phyloP scores from a whole-genome alignment of 768 basidiomycete species.

The Calocera cornea region DNA sequence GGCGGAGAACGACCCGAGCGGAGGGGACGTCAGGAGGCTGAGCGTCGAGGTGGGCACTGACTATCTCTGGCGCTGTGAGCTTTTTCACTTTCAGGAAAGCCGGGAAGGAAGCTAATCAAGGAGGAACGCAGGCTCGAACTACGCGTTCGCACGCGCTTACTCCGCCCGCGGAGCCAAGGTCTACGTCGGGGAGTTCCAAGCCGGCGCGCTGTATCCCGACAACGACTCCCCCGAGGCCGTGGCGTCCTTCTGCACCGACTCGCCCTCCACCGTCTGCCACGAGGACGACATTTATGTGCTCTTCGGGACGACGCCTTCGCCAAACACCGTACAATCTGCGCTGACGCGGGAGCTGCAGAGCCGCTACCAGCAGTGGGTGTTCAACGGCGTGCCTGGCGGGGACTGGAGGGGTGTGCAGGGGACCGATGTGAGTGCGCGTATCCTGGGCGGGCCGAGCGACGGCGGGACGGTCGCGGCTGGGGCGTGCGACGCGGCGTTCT shows the following conservation, averaged over 20 bases:
- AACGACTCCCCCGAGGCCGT: slow-evolving; percentile 29
- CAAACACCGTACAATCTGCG: slow-evolving; percentile 41
- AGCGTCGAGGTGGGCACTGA: slow-evolving; percentile 49
- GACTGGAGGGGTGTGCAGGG: slow-evolving; percentile 2
- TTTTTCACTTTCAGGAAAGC: not conserved
- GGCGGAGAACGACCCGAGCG: slow-evolving; percentile 13
- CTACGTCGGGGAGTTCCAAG: slow-evolving; percentile 50
- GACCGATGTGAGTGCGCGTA: slow-evolving; percentile 40
- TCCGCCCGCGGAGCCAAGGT: slow-evolving; percentile 46
- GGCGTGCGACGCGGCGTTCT: slow-evolving; percentile 52
- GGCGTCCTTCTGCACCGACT: slow-evolving; percentile 39
- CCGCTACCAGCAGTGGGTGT: slow-evolving; percentile 40
- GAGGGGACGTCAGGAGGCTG: not conserved
- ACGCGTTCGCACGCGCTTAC: slow-evolving; percentile 60
- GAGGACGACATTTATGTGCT: slow-evolving; percentile 73
- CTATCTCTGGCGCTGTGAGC: slow-evolving; percentile 45
- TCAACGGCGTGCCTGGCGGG: not conserved
- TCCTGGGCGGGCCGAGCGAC: slow-evolving; percentile 39
- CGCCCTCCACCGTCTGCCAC: slow-evolving; percentile 52
- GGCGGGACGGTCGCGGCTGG: slow-evolving; percentile 36
- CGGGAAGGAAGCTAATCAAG: not conserved
- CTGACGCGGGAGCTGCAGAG: slow-evolving; percentile 54
- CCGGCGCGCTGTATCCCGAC: slow-evolving; percentile 59
- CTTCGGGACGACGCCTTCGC: slow-evolving; percentile 44
- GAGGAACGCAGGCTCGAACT: slow-evolving; percentile 35